Base-by-base conservation (phyloP, 768 basidiomycete genomes). In the Mrakia gelida region DNA sequence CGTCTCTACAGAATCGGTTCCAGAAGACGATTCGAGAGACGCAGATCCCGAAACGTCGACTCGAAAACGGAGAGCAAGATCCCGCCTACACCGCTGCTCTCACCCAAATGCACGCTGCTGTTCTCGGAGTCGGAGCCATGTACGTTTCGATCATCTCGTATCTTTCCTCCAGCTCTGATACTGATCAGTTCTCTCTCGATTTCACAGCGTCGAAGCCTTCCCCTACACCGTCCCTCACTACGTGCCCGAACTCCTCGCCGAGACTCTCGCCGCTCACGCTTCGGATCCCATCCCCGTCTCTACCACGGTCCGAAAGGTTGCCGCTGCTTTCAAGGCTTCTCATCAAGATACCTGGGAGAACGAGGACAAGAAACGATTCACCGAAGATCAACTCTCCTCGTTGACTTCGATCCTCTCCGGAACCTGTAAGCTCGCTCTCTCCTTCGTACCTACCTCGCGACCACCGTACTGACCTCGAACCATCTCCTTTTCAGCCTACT, bases 141-240 rank as follows among this genome's bases (percentile, higher is more conserved):
- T 78, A 30, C 32, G 77, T 54, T 23, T 21, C 32, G 0, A 28
- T 21, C 49, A 2, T 52, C 71, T 65, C 56, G 5, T 38, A 18
- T 10, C 45, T 13, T 13, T 7, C 26, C 26, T 63, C 13, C 7
- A 3, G 30, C 43, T 49, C 52, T 3, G 11, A 49, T 34, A 28
- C 52, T 73, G 41, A 71, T 30, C 11, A 1, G 7, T n/a, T 49
- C 52, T 23, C 30, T 56, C 26, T 43, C 30, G 1, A 5, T 71
- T 15, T 21, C 18, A n/a, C 71, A 73, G 71, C 62, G 89, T 98
- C 49, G 93, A 95, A 81, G 95, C 94, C 77, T 96, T 92, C 83
- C 96, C 96, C 0, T 97, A 97, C 85, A 95, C 94, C 2, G 91
- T 98, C 21, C 96, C 96, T 82, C 90, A 90, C 80, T 98, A 95